Evolutionary conservation across 1,139 yeast species (phyloP).

Genomic region (Maudiozyma humilis): DNA sequence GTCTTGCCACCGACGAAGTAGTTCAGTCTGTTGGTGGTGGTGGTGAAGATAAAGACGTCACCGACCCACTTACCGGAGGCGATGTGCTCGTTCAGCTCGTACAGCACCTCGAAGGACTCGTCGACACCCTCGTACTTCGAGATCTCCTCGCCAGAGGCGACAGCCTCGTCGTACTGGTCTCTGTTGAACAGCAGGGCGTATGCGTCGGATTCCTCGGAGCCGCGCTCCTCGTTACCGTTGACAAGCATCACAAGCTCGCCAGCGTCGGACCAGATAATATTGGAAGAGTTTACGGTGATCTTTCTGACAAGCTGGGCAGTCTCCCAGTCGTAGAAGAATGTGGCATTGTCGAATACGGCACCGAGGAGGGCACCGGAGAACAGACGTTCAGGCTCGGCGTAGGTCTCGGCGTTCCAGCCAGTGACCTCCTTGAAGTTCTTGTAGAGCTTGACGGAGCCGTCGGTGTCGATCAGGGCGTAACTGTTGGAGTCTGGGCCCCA

Average conservation of each 20-base stretch:
- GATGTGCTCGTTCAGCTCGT: slow-evolving; percentile 73
- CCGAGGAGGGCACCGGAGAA: slow-evolving; percentile 84
- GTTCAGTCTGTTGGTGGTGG: slow-evolving; percentile 77
- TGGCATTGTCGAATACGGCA: slow-evolving; percentile 66
- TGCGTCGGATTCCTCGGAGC: slow-evolving; percentile 47
- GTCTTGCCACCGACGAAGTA: slow-evolving; percentile 92
- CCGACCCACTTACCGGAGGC: slow-evolving; percentile 94
- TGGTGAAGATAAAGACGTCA: slow-evolving; percentile 88
- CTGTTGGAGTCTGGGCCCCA: slow-evolving; percentile 91
- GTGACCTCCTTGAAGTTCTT: slow-evolving; percentile 79
- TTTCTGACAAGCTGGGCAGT: slow-evolving; percentile 74
- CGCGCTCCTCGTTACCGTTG: slow-evolving; percentile 36
- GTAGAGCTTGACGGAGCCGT: slow-evolving; percentile 58
- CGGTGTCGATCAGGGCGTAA: slow-evolving; percentile 73
- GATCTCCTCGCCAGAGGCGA: slow-evolving; percentile 43
- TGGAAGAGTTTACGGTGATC: slow-evolving; percentile 71
- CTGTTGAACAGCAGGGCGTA: slow-evolving; percentile 70
- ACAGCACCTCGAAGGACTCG: slow-evolving; percentile 73
- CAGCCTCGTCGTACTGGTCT: slow-evolving; percentile 57
- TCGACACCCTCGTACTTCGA: slow-evolving; percentile 85
- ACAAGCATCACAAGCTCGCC: slow-evolving; percentile 81
- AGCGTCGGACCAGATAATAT: slow-evolving; percentile 86
- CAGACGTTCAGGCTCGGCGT: slow-evolving; percentile 68
- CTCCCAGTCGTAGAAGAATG: slow-evolving; percentile 92
- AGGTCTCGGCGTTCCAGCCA: slow-evolving; percentile 41